A percentile compares a stretch with the other conserved stretches of the same genome.
Evolutionary conservation across 441 rosid genomes (phyloP).

Genomic region (Erodium moschatum): DNA sequence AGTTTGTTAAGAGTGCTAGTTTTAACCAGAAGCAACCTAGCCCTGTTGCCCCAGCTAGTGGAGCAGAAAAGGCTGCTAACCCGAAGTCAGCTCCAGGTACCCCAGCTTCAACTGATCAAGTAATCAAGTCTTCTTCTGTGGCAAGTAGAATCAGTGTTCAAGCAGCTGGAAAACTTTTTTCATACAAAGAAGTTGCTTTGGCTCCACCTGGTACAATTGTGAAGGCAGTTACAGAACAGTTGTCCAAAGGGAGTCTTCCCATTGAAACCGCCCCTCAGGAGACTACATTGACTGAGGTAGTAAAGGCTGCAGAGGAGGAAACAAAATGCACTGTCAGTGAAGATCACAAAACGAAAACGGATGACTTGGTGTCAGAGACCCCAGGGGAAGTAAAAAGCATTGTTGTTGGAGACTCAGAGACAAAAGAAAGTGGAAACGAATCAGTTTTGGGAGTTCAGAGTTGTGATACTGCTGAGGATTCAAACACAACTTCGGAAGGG

Average conservation of each 20-base stretch:
- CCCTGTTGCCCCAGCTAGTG: slow-evolving; percentile 29
- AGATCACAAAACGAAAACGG: slow-evolving; percentile 28
- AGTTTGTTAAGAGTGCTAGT: slow-evolving; percentile 62
- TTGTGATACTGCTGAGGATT: slow-evolving; percentile 28
- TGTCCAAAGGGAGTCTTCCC: slow-evolving; percentile 41
- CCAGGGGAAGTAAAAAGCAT: slow-evolving; percentile 23
- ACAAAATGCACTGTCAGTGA: slow-evolving; percentile 23
- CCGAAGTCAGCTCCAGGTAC: slow-evolving; percentile 46
- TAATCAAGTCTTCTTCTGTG: slow-evolving; percentile 39
- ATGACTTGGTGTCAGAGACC: slow-evolving; percentile 25
- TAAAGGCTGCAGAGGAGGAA: slow-evolving; percentile 29
- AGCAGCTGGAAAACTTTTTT: slow-evolving; percentile 81
- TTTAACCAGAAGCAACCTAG: slow-evolving; percentile 53
- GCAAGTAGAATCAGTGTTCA: slow-evolving; percentile 53
- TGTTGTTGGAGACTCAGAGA: slow-evolving; percentile 22
- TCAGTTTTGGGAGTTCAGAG: slow-evolving; percentile 24
- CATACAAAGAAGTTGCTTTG: slow-evolving; percentile 97
- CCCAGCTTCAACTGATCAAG: slow-evolving; percentile 49
- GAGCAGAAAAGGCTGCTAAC: slow-evolving; percentile 39
- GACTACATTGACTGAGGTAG: slow-evolving; percentile 25
- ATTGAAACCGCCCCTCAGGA: slow-evolving; percentile 33
- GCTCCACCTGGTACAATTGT: slow-evolving; percentile 96
- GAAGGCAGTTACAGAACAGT: slow-evolving; percentile 70
- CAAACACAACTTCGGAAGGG: slow-evolving; percentile 22
- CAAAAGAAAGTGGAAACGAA: slow-evolving; percentile 25